These are phyloP conservation scores for Cucurbita argyrosperma DNA, from an alignment of 306 rosid species.

Conservation along the genomic window DNA sequence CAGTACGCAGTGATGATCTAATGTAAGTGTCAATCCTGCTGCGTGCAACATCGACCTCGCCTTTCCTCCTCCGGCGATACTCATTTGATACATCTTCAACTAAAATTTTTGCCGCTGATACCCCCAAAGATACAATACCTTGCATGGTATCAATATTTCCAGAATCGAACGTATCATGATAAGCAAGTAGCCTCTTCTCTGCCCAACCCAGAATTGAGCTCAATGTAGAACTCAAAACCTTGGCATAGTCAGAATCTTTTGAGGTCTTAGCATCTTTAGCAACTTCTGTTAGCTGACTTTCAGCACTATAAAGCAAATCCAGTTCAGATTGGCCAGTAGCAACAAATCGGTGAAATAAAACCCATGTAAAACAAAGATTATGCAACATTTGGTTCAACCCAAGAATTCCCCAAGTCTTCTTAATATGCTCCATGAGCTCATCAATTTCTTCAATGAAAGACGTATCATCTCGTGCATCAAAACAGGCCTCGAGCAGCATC, in stretches of 20 bases:
- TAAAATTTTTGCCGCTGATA: slow-evolving; percentile 77
- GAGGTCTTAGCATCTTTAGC: slow-evolving; percentile 86
- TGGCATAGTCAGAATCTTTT: slow-evolving; percentile 67
- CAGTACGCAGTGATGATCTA: slow-evolving; percentile 86
- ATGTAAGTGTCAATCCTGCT: slow-evolving; percentile 88
- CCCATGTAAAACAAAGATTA: slow-evolving; percentile 94
- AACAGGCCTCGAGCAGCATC: slow-evolving; percentile 74
- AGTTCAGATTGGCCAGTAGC: slow-evolving; percentile 79
- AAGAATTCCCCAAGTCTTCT: slow-evolving; percentile 96
- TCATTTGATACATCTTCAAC: slow-evolving; percentile 91
- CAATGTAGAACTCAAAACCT: slow-evolving; percentile 77
- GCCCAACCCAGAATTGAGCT: slow-evolving; percentile 91
- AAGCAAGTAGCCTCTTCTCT: slow-evolving; percentile 95
- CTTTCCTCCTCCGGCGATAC: slow-evolving; percentile 79
- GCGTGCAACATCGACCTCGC: slow-evolving; percentile 78
- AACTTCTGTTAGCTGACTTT: slow-evolving; percentile 72
- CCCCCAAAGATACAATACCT: slow-evolving; percentile 90
- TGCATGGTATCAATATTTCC: slow-evolving; percentile 70
- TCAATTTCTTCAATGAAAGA: slow-evolving; percentile 78
- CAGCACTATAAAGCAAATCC: slow-evolving; percentile 60
- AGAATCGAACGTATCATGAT: slow-evolving; percentile 87
- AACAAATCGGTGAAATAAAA: slow-evolving; percentile 83
- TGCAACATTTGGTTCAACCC: slow-evolving; percentile 75
- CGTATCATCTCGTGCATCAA: slow-evolving; percentile 61
- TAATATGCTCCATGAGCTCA: slow-evolving; percentile 89